Evolutionary conservation across 176 grass and related monocot genomes (phyloP), one percentile per base, ranked within the genome.

Genomic region (Areca catechu): DNA sequence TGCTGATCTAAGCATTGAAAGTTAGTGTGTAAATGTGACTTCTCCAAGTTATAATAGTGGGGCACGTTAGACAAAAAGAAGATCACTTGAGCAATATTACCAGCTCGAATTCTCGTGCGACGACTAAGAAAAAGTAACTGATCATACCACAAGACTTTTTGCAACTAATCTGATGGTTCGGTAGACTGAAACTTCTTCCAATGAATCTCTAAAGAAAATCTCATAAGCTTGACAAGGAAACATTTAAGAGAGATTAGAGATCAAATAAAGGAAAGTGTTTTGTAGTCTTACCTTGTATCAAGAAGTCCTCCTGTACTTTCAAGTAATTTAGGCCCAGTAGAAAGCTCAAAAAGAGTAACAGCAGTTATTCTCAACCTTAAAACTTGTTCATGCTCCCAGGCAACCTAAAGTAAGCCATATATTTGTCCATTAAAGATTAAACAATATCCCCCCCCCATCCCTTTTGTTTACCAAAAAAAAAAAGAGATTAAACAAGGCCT

Each of bases 311-410:
- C 93, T 57, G 81, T 80, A 72, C 72, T 98, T 78, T 89, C 78
- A 49, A 98, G 85, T 77, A 92, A 88, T 77, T 98, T 87, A 60
- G 84, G 87, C 72, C 87, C 81, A 51, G 56, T 67, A 48, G 93
- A 57, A 78, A 98, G 73, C 62, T 79, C 93, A 5, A 87, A 92
- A 66, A 98, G 84, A 69, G 93, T 98, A 24, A 86, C 71, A 19
- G 93, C 93, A 57, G 93, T 98, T 59, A 98, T 81, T 73, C 93
- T 92, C 61, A 98, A 88, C 76, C 93, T 92, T 34, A 87, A 98
- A 76, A 98, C 92, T 43, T 98, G 93, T 24, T 98, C 93, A 6
- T 98, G 93, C 69, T 98, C 93, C 93, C 93, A 98, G 58, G 93
- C 84, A 77, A 98, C 93, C 93, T 98, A 65, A 54, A 37, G 34